Evolutionary conservation across 371 early-diverging fungal species (phyloP), one percentile per base, ranked within the genome.

Genomic region (Rhizopus stolonifer): DNA sequence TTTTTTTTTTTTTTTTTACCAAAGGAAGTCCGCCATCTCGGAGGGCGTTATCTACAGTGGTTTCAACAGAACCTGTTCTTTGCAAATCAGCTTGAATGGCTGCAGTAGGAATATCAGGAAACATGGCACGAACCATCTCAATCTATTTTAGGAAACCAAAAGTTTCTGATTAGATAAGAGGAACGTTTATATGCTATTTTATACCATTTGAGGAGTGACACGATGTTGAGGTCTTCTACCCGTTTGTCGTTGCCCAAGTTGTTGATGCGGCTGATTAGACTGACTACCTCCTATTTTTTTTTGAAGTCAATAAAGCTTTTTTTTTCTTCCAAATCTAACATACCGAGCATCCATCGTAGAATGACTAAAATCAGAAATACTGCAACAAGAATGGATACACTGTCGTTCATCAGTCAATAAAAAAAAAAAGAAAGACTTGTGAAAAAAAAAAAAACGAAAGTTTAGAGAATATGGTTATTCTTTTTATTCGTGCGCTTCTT

Each of bases 1-100:
- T 25, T 22, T 25, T 14, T 11, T 24, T 17, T 50, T 17, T 29
- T 38, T 39, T 31, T 21, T 48, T 58, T 82, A 86, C 88, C 74
- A 85, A 65, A 22, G 89, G 90, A 39, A 91, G 70, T 46, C 87
- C 72, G 38, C 88, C 85, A 49, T 88, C 79, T 33, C 86, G 81
- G 34, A 95, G 79, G 31, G 92, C 91, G 67, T 92, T 91, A 56
- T 95, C 93, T 56, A 90, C 88, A 10, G 94, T 94, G 23, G 81
- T 72, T 54, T 92, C 91, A 13, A 93, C 92, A 25, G 89, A 90
- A 9, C 94, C 93, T 15, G 93, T 93, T 44, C 88, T 84, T 56
- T 88, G 84, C 19, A 95, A 79, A 70, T 93, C 94, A 8, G 83
- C 85, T 32, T 87, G 83, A 49, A 95, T 89, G 21, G 92, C 88